A percentile compares a stretch with the other conserved stretches of the same genome.
phyloP scores from a whole-genome alignment of 768 basidiomycete species.

The Phanerochaete carnosa region DNA sequence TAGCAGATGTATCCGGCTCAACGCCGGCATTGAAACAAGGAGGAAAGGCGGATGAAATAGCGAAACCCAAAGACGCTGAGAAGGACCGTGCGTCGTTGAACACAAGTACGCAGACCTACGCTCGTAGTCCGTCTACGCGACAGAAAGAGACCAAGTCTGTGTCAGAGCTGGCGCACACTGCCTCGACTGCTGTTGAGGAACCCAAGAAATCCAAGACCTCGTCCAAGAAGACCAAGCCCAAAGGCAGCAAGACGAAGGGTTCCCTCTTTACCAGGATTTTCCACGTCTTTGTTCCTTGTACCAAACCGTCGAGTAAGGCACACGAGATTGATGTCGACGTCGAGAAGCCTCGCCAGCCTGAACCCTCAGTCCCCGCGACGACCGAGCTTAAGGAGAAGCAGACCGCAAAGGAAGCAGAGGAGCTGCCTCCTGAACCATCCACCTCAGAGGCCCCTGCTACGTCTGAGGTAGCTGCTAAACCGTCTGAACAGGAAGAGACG shows the following conservation, averaged over 20 bases:
- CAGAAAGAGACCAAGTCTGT: slow-evolving; percentile 30
- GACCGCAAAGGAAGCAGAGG: slow-evolving; percentile 22
- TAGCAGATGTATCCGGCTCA: slow-evolving; percentile 16
- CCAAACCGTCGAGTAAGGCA: slow-evolving; percentile 47
- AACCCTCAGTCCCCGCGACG: slow-evolving; percentile 3
- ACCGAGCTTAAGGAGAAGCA: slow-evolving; percentile 27
- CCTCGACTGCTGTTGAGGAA: slow-evolving; percentile 24
- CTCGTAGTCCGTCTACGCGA: slow-evolving; percentile 26
- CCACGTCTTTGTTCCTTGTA: slow-evolving; percentile 62
- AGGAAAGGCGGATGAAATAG: slow-evolving; percentile 31
- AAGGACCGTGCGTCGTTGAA: slow-evolving; percentile 46
- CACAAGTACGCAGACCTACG: slow-evolving; percentile 41
- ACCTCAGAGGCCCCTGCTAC: slow-evolving; percentile 6
- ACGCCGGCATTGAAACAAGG: slow-evolving; percentile 28
- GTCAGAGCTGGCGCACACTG: slow-evolving; percentile 32
- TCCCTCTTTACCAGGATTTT: slow-evolving; percentile 61
- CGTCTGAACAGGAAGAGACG: slow-evolving; percentile 3
- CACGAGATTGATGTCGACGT: slow-evolving; percentile 41
- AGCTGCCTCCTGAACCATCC: slow-evolving; percentile 34
- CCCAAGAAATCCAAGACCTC: slow-evolving; percentile 15
- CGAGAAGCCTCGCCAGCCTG: slow-evolving; percentile 16
- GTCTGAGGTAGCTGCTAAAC: slow-evolving; percentile 2
- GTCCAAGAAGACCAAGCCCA: slow-evolving; percentile 14
- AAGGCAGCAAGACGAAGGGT: slow-evolving; percentile 34
- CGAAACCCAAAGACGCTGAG: slow-evolving; percentile 38